Percentiles rank a stretch among this genome's conserved stretches.
These are phyloP conservation scores for Sporothrix brunneoviolacea DNA, from an alignment of 2,329 filamentous ascomycete species.

Conservation along the genomic window DNA sequence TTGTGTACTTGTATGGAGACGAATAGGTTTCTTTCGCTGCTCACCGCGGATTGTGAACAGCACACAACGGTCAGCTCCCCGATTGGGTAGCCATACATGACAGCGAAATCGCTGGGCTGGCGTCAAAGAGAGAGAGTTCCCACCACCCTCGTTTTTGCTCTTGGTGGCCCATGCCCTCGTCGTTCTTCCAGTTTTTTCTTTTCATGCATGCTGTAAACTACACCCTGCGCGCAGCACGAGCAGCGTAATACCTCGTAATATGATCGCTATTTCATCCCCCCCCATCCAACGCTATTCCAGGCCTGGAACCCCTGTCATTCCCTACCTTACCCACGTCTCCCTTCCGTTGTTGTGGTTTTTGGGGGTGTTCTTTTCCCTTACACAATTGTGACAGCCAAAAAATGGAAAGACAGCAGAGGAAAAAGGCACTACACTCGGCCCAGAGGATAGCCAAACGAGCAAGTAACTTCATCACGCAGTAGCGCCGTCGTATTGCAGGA, in stretches of 20 bases:
- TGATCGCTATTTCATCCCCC: too few species aligned
- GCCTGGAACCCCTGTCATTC: not conserved
- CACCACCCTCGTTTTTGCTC: too few species aligned
- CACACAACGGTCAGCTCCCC: not conserved
- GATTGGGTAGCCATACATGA: conserved; percentile 13
- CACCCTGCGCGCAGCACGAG: not conserved
- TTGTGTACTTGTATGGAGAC: too few species aligned
- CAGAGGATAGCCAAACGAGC: not conserved
- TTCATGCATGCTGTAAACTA: conserved; percentile 9
- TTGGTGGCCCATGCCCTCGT: too few species aligned
- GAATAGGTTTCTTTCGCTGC: too few species aligned
- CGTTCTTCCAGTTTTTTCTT: not conserved
- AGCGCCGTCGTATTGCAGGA: conserved; percentile 1
- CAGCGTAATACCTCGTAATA: not conserved
- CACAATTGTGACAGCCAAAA: too few species aligned
- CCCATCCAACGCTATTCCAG: not conserved
- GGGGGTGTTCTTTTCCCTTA: too few species aligned
- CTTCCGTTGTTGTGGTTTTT: too few species aligned
- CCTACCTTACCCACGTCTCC: too few species aligned
- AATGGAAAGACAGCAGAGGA: too few species aligned
- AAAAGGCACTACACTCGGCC: not conserved
- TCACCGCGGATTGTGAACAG: not conserved
- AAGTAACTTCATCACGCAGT: not conserved
- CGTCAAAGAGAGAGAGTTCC: too few species aligned
- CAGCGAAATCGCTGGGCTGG: too few species aligned